These are phyloP conservation scores for Emydomyces testavorans DNA, from an alignment of 2,329 filamentous ascomycete species.

Conservation along the genomic window DNA sequence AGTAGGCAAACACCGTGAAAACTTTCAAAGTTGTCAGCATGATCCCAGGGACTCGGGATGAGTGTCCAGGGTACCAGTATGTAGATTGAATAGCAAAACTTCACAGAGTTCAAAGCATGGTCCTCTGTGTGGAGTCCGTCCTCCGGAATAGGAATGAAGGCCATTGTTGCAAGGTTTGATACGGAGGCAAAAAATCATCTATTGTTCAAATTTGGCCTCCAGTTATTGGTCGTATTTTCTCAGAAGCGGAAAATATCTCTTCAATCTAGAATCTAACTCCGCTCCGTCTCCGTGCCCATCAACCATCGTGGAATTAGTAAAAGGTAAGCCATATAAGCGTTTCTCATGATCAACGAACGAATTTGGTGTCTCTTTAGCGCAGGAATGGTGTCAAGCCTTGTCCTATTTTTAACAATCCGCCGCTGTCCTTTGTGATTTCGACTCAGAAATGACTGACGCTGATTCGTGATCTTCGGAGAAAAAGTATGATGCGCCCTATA, in stretches of 20 bases:
- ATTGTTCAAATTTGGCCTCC: neutral
- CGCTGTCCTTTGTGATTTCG: neutral
- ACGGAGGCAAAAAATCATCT: neutral
- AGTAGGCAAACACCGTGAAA: no score
- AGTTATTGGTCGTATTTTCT: neutral
- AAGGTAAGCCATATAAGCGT: neutral
- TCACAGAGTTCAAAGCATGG: neutral
- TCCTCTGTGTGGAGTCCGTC: neutral
- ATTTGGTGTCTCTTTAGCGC: neutral
- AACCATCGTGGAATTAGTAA: conserved; percentile 4
- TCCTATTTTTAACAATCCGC: conserved; percentile 4
- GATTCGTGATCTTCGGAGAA: neutral
- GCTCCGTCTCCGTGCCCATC: neutral
- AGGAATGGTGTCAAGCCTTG: neutral
- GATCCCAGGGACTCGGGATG: no score
- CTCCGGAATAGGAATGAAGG: conserved; percentile 10
- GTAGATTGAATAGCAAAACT: neutral
- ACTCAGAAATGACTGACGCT: neutral
- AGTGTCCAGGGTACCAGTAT: no score
- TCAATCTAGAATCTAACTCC: neutral
- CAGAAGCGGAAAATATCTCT: neutral
- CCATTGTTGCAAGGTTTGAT: conserved; percentile 5
- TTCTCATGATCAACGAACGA: neutral
- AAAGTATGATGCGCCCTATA: conserved; percentile 1
- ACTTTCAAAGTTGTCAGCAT: no score